Evolutionary conservation across 768 basidiomycete species (phyloP).

Genomic region (Auriscalpium orientale): DNA sequence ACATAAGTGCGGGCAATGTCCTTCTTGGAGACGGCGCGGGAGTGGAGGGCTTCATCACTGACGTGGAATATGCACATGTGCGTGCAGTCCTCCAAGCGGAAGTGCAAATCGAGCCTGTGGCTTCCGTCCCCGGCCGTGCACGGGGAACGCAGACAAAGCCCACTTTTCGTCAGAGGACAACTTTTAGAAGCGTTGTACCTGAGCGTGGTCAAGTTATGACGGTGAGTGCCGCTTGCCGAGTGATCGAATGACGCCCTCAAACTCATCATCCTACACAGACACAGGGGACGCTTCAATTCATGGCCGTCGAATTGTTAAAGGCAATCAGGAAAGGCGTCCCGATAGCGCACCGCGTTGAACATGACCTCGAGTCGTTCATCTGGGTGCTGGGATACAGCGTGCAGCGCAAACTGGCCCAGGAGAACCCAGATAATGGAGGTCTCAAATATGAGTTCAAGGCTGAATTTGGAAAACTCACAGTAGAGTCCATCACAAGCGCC

Average conservation of each 20-base stretch:
- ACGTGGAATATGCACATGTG: background rate
- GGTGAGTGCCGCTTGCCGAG: background rate
- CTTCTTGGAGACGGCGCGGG: background rate
- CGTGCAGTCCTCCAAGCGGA: background rate
- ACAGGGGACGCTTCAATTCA: background rate
- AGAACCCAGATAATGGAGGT: too few species aligned
- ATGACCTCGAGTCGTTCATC: conserved; percentile 15
- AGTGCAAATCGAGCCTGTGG: background rate
- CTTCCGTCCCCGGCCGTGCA: background rate
- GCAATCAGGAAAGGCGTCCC: background rate
- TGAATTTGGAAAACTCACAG: too few species aligned
- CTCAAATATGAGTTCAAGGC: too few species aligned
- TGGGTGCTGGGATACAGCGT: conserved; percentile 7
- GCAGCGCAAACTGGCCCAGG: too few species aligned
- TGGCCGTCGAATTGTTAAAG: background rate
- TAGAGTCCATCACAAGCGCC: too few species aligned
- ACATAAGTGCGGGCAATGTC: background rate
- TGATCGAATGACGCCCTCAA: background rate
- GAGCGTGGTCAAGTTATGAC: background rate
- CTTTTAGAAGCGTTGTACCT: background rate
- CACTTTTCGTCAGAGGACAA: background rate
- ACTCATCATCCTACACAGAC: background rate
- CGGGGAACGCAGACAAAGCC: background rate
- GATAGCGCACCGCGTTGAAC: background rate
- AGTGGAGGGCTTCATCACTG: background rate